phyloP scores from a whole-genome alignment of 2,329 filamentous ascomycete species.

The Hymenotorrendiella dingleyae region DNA sequence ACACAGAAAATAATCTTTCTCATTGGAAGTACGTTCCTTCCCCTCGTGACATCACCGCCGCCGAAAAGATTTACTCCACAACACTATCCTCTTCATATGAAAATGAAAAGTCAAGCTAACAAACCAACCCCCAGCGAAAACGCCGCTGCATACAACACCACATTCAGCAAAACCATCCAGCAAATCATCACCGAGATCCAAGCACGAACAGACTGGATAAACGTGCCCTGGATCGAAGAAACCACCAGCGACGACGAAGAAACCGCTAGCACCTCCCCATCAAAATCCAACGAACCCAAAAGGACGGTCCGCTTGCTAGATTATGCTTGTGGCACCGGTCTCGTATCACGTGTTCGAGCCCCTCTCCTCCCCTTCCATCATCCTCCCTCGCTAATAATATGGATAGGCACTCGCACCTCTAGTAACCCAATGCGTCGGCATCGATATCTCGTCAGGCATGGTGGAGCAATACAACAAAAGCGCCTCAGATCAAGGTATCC shows the following conservation, averaged over 20 bases:
- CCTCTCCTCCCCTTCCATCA: constrained; percentile 2
- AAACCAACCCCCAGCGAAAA: constrained; percentile 33
- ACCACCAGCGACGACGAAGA: constrained; percentile 26
- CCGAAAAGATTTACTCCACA: constrained; percentile 1
- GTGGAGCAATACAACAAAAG: constrained; percentile 59
- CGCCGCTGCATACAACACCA: constrained; percentile 50
- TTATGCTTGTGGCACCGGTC: constrained; percentile 70
- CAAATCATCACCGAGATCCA: constrained; percentile 50
- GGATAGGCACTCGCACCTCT: constrained; percentile 53
- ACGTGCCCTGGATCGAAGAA: constrained; percentile 47
- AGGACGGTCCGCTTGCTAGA: constrained; percentile 54
- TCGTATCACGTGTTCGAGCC: constrained; percentile 53
- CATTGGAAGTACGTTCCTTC: constrained; percentile 36
- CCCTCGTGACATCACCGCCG: too few species aligned
- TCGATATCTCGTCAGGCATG: constrained; percentile 70
- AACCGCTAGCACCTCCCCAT: constrained; percentile 11
- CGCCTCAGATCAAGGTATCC: constrained; percentile 49
- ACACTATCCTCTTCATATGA: not conserved
- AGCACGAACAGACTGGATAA: constrained; percentile 53
- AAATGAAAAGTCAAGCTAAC: not conserved
- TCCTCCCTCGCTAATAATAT: not conserved
- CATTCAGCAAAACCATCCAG: constrained; percentile 46
- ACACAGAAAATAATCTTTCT: constrained; percentile 33
- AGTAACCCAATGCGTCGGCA: constrained; percentile 56
- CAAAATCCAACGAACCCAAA: constrained; percentile 8